These are phyloP conservation scores for Salix viminalis DNA, from an alignment of 345 rosid species.

Conservation along the genomic window DNA sequence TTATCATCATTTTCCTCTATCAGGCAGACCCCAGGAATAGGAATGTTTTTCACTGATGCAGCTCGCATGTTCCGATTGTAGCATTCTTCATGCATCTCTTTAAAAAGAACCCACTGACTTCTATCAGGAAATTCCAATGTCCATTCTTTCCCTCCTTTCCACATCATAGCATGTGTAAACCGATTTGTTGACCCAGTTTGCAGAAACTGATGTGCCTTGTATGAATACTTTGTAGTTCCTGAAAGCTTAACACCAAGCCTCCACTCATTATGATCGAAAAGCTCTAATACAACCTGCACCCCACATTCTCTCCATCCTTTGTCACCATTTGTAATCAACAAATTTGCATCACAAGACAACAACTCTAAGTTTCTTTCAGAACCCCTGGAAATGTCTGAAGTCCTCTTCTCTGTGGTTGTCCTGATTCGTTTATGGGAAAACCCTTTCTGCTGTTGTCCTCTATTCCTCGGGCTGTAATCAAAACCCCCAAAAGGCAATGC, in stretches of 20 bases:
- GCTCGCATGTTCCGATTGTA: conserved; percentile 73
- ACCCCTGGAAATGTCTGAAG: conserved; percentile 46
- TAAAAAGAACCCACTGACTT: conserved; percentile 88
- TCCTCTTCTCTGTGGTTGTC: conserved; percentile 64
- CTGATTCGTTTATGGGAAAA: conserved; percentile 71
- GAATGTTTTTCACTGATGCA: conserved; percentile 79
- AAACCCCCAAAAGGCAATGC: conserved; percentile 65
- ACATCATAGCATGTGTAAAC: conserved; percentile 97
- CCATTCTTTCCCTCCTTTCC: conserved; percentile 99
- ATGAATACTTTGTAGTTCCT: conserved; percentile 59
- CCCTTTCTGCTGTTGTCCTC: conserved; percentile 49
- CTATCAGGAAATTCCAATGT: conserved; percentile 79
- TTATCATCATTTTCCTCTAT: conserved; percentile 62
- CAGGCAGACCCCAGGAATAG: conserved; percentile 84
- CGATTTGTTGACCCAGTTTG: conserved; percentile 94
- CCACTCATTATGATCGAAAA: conserved; percentile 84
- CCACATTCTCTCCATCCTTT: conserved; percentile 92
- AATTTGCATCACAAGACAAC: conserved; percentile 69
- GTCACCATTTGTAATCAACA: conserved; percentile 64
- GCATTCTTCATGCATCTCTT: conserved; percentile 99
- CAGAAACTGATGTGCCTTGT: conserved; percentile 91
- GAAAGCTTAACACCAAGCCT: conserved; percentile 75
- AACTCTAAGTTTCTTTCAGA: conserved; percentile 58
- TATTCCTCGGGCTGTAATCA: conserved; percentile 51
- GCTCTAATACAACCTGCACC: conserved; percentile 66